Conservation (phyloP, 2,329 filamentous ascomycete species). For the Akanthomyces dipterigenus region DNA sequence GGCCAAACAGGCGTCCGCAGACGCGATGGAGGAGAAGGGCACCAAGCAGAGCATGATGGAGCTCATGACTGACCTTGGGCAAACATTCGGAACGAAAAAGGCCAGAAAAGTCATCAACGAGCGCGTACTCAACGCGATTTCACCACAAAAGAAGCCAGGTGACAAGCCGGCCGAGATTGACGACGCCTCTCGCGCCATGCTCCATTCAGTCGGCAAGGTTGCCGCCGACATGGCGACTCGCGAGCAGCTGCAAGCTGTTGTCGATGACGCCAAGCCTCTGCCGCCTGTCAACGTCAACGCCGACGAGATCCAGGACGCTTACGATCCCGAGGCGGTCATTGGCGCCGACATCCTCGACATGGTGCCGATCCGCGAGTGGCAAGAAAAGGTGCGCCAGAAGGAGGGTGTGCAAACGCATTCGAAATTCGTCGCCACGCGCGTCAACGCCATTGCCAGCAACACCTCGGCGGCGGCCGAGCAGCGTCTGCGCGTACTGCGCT, state of each 20-base stretch:
- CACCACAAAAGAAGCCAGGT: slow-evolving; percentile 29
- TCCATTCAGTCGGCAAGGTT: slow-evolving; percentile 55
- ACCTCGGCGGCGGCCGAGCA: slow-evolving; percentile 27
- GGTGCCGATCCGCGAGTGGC: slow-evolving; percentile 68
- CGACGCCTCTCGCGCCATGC: slow-evolving; percentile 50
- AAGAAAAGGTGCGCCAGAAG: slow-evolving; percentile 54
- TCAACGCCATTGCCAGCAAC: slow-evolving; percentile 47
- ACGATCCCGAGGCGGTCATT: slow-evolving; percentile 59
- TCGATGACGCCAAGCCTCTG: slow-evolving; percentile 65
- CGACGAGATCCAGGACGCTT: slow-evolving; percentile 63
- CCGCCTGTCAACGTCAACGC: slow-evolving; percentile 64
- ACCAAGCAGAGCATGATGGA: slow-evolving; percentile 48
- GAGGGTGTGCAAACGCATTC: slow-evolving; percentile 51
- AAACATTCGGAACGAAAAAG: slow-evolving; percentile 80
- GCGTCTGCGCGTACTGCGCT: slow-evolving; percentile 53
- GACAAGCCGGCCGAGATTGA: slow-evolving; percentile 44
- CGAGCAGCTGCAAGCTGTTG: slow-evolving; percentile 56
- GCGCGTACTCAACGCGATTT: slow-evolving; percentile 65
- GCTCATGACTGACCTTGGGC: slow-evolving; percentile 61
- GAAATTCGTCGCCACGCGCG: slow-evolving; percentile 58
- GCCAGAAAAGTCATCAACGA: slow-evolving; percentile 70
- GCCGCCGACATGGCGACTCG: slow-evolving; percentile 60
- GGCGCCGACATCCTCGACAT: slow-evolving; percentile 59
- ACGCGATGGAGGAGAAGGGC: slow-evolving; percentile 33
- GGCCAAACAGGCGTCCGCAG: slow-evolving; percentile 44